phyloP scores from a whole-genome alignment of 768 basidiomycete genomes.

The Boletus reticuloceps region DNA sequence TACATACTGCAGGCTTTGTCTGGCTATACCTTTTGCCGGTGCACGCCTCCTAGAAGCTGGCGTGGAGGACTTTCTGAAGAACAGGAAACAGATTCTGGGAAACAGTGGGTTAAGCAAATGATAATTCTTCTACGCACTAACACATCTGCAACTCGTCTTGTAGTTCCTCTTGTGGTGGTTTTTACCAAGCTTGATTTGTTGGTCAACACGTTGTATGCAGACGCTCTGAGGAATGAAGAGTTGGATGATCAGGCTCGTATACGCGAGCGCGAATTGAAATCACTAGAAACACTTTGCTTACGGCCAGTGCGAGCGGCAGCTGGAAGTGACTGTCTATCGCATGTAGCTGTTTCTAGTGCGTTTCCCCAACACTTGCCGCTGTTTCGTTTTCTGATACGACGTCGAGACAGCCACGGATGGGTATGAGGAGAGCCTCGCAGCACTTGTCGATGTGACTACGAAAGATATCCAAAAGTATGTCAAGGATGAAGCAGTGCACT shows the following conservation, averaged over 20 bases:
- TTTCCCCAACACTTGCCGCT: no score
- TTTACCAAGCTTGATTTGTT: conserved; percentile 8
- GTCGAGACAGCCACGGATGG: no score
- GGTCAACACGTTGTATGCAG: not conserved
- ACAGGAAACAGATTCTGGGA: conserved; percentile 2
- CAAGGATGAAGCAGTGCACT: no score
- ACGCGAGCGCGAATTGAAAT: not conserved
- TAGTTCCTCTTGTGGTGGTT: no score
- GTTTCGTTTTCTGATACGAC: no score
- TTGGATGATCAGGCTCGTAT: no score
- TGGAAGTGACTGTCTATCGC: not conserved
- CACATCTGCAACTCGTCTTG: no score
- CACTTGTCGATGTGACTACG: no score
- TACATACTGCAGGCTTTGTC: not conserved
- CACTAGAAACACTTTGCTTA: not conserved
- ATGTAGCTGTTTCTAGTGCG: conserved; percentile 4
- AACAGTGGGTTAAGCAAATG: not conserved
- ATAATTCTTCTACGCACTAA: no score
- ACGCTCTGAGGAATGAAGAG: no score
- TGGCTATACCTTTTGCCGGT: not conserved
- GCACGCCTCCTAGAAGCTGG: not conserved
- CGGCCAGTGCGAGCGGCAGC: not conserved
- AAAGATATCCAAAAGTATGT: no score
- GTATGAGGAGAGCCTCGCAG: no score
- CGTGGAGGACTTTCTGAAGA: not conserved